Conservation (phyloP, 805 yeast species). For the Citeromyces matritensis region DNA sequence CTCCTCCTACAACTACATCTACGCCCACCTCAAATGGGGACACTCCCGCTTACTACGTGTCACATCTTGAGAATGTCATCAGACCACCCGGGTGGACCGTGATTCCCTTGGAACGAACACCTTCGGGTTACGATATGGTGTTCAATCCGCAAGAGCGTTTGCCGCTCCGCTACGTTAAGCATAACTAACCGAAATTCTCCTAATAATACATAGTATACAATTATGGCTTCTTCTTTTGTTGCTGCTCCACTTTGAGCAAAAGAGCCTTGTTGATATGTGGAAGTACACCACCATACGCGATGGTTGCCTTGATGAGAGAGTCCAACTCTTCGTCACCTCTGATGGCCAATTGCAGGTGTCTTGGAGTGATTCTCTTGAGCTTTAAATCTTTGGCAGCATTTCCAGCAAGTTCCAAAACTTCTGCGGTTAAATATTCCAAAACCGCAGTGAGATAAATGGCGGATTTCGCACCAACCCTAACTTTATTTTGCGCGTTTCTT, state of each 20-base stretch:
- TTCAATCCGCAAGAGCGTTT: conserved; percentile 3
- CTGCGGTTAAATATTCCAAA: conserved; percentile 90
- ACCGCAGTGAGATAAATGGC: conserved; percentile 95
- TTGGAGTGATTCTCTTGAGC: conserved; percentile 94
- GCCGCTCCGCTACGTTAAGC: too few relatives aligned
- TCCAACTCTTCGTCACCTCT: conserved; percentile 98
- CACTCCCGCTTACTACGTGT: background rate
- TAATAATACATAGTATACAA: too few relatives aligned
- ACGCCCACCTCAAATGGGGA: background rate
- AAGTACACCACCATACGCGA: conserved; percentile 96
- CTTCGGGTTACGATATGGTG: conserved; percentile 5
- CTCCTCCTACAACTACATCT: background rate
- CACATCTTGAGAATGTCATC: conserved; percentile 3
- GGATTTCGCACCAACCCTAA: conserved; percentile 64
- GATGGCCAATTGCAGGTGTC: conserved; percentile 96
- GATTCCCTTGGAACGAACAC: conserved; percentile 8
- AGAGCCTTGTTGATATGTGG: conserved; percentile 84
- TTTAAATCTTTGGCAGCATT: conserved; percentile 94
- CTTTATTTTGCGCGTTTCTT: conserved; percentile 66
- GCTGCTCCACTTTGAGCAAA: conserved; percentile 61
- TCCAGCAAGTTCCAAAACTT: conserved; percentile 94
- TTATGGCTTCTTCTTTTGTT: conserved; percentile 13
- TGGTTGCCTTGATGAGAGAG: conserved; percentile 88
- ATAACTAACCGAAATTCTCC: too few relatives aligned
- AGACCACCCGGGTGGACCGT: conserved; percentile 17